phyloP scores from a whole-genome alignment of 148 eudicot species.

The Nepenthes mirabilis region DNA sequence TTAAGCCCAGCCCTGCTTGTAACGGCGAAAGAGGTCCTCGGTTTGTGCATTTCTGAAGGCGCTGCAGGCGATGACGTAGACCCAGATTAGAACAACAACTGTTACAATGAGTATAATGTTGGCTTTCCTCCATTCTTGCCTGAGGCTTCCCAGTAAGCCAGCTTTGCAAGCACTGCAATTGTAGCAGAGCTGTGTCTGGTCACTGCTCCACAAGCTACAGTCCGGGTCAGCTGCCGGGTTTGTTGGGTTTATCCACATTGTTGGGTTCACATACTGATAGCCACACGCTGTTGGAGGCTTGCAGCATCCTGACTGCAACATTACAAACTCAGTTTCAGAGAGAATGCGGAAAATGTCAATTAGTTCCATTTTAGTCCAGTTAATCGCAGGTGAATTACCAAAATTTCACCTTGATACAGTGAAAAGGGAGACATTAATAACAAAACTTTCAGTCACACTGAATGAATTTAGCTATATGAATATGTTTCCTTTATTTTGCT shows the following conservation, averaged over 20 bases:
- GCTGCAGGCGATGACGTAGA: constrained; percentile 79
- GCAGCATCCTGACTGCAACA: constrained; percentile 75
- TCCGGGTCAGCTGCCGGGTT: constrained; percentile 48
- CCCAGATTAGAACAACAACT: constrained; percentile 68
- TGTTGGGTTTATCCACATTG: constrained; percentile 57
- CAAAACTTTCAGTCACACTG: too few relatives aligned
- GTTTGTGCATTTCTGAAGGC: constrained; percentile 84
- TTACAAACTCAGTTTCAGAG: too few relatives aligned
- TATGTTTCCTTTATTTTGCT: too few relatives aligned
- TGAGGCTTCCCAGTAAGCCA: constrained; percentile 74
- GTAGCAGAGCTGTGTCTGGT: constrained; percentile 78
- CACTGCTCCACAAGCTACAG: constrained; percentile 67
- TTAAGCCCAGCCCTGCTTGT: constrained; percentile 73
- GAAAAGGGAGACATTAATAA: too few relatives aligned
- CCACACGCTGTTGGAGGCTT: constrained; percentile 88
- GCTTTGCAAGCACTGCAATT: constrained; percentile 84
- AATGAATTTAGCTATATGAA: too few relatives aligned
- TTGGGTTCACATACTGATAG: constrained; percentile 69
- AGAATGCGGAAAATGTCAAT: too few relatives aligned
- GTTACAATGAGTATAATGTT: constrained; percentile 65
- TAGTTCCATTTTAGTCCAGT: too few relatives aligned
- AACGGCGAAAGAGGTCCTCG: constrained; percentile 65
- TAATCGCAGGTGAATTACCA: too few relatives aligned
- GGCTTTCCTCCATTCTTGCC: constrained; percentile 79
- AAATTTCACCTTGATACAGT: too few relatives aligned